A percentile compares a stretch with the other conserved stretches of the same genome.
Evolutionary conservation across 225 moss, liverwort and hornwort species (phyloP).

Genomic region (Bryum argenteum): DNA sequence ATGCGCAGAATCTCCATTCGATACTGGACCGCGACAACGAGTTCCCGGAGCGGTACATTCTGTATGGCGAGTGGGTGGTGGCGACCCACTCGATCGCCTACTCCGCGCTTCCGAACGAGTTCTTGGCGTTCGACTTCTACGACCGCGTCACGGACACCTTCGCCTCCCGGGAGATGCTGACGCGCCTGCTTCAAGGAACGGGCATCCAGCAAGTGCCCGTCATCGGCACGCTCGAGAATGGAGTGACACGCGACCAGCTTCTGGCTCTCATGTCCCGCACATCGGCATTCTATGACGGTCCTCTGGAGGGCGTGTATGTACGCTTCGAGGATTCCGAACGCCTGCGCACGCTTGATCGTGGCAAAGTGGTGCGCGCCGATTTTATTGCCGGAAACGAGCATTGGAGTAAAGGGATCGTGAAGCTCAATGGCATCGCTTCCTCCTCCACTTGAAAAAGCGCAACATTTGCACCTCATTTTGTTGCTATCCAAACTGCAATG

Average conservation of each 20-base stretch:
- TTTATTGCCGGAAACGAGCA: constrained; percentile 67
- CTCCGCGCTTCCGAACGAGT: constrained; percentile 56
- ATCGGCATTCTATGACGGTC: constrained; percentile 59
- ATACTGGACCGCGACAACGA: constrained; percentile 36
- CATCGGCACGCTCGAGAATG: constrained; percentile 18
- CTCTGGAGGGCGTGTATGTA: constrained; percentile 64
- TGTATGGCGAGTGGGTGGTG: constrained; percentile 77
- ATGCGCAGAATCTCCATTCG: constrained; percentile 33
- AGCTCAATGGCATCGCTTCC: constrained; percentile 29
- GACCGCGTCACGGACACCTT: constrained; percentile 55
- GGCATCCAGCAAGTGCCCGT: constrained; percentile 53
- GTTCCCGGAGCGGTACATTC: constrained; percentile 47
- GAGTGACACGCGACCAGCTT: constrained; percentile 31
- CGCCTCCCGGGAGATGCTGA: constrained; percentile 55
- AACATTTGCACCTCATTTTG: too few relatives aligned
- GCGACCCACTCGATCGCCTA: constrained; percentile 77
- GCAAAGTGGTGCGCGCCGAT: constrained; percentile 66
- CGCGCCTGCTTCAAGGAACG: constrained; percentile 31
- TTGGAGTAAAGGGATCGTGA: constrained; percentile 54
- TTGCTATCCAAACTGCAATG: too few relatives aligned
- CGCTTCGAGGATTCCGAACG: constrained; percentile 52
- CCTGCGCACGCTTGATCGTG: constrained; percentile 49
- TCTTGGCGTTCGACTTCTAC: constrained; percentile 73
- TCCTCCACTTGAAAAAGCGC: too few relatives aligned
- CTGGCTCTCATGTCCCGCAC: constrained; percentile 18